Conservation (phyloP, 1,284 basidiomycete genomes). For the Amanita bisporigera region DNA sequence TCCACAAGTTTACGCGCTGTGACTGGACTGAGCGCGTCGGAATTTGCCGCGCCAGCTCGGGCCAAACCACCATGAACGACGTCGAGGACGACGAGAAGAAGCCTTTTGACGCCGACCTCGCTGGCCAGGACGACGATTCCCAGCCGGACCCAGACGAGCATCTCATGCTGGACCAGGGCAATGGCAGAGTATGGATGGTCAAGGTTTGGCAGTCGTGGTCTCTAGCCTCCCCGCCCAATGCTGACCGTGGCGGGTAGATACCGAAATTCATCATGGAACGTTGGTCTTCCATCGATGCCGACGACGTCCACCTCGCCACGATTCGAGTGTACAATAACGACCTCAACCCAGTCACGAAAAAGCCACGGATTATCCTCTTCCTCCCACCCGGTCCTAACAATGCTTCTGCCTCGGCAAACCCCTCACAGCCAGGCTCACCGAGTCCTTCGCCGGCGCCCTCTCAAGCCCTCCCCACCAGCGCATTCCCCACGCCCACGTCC, state of each 20-base stretch:
- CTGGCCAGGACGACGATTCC: constrained; percentile 58
- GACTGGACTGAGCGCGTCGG: background rate
- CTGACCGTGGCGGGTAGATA: constrained; percentile 49
- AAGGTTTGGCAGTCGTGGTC: constrained; percentile 55
- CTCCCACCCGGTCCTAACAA: constrained; percentile 56
- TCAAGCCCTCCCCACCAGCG: too few relatives aligned
- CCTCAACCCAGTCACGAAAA: constrained; percentile 49
- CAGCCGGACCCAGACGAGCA: constrained; percentile 80
- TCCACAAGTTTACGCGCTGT: too few relatives aligned
- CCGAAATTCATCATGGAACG: constrained; percentile 74
- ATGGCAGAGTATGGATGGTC: constrained; percentile 77
- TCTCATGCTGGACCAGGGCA: constrained; percentile 72
- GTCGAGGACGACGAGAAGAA: constrained; percentile 70
- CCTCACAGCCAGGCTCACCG: too few relatives aligned
- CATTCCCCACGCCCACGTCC: constrained; percentile 26
- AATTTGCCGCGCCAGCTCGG: background rate
- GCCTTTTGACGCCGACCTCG: constrained; percentile 60
- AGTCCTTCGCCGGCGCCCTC: too few relatives aligned
- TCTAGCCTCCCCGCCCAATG: background rate
- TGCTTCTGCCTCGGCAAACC: too few relatives aligned
- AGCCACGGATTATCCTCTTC: constrained; percentile 69
- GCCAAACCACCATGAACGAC: constrained; percentile 35
- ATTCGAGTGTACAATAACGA: constrained; percentile 68
- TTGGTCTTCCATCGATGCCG: constrained; percentile 65
- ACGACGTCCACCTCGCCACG: constrained; percentile 72